phyloP scores from a whole-genome alignment of 805 yeast species.

The Saccharomycopsis synnaedendra region DNA sequence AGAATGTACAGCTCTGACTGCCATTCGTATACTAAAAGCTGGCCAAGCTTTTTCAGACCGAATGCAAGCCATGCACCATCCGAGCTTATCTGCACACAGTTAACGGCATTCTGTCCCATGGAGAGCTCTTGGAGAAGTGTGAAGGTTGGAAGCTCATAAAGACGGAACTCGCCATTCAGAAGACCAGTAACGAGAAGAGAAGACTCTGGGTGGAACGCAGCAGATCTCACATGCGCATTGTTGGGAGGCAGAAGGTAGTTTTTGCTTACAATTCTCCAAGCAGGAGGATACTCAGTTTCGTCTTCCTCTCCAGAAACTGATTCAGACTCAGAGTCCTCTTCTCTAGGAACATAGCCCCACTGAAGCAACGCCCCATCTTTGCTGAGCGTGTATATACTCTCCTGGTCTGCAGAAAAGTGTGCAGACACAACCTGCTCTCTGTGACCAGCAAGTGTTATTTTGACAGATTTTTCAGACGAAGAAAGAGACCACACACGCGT shows the following conservation, averaged over 20 bases:
- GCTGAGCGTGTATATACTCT: constrained; percentile 80
- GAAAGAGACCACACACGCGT: constrained; percentile 72
- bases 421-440: constrained; percentile 81
- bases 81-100: constrained; percentile 65
- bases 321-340: constrained; percentile 33
- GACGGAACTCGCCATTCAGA: constrained; percentile 77
- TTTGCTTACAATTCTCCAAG: constrained; percentile 79
- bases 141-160: constrained; percentile 79
- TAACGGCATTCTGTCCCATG: constrained; percentile 86
- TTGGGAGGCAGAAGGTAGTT: constrained; percentile 63
- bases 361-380: constrained; percentile 89
- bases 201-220: constrained; percentile 66
- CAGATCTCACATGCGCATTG: constrained; percentile 58
- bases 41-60: constrained; percentile 88
- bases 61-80: constrained; percentile 97
- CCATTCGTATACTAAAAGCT: constrained; percentile 95
- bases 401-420: constrained; percentile 80
- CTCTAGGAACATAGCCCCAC: constrained; percentile 74
- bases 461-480: constrained; percentile 56
- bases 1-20: constrained; percentile 91
- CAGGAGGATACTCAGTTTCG: constrained; percentile 27
- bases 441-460: constrained; percentile 86
- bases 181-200: constrained; percentile 82
- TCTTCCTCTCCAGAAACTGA: constrained; percentile 30
- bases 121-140: constrained; percentile 73